Conservation (phyloP, 306 rosid genomes). For the Amphicarpaea edgeworthii region DNA sequence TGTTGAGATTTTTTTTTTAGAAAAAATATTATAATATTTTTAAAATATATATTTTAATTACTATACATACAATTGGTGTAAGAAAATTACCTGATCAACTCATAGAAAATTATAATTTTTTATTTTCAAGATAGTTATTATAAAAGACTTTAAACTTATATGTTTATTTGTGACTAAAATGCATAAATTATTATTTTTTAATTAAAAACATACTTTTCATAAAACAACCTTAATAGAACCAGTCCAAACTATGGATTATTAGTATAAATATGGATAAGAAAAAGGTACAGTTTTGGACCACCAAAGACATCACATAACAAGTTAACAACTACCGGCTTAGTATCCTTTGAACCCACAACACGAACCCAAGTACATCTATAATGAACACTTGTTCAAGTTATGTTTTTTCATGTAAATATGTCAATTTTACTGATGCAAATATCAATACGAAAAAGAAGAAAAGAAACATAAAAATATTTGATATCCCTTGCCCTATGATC, state of each 20-base stretch:
- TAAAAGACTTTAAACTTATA: background rate
- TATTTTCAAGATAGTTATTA: background rate
- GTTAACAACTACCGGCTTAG: conserved; percentile 17
- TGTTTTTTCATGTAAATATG: background rate
- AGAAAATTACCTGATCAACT: too few species aligned
- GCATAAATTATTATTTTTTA: background rate
- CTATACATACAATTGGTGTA: background rate
- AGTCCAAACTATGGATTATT: background rate
- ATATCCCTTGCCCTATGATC: conserved; percentile 4
- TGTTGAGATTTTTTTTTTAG: background rate
- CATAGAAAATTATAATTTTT: background rate
- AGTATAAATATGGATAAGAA: conserved; percentile 12
- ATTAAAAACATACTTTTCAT: background rate
- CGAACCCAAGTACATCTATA: conserved; percentile 37
- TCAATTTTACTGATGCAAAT: conserved; percentile 3
- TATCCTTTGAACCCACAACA: background rate
- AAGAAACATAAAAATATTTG: conserved; percentile 13
- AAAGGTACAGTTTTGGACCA: conserved; percentile 16
- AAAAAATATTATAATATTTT: background rate
- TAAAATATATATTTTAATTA: background rate
- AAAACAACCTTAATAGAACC: background rate
- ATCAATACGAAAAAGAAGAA: too few species aligned
- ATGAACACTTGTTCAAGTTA: conserved; percentile 9
- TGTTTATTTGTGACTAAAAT: too few species aligned
- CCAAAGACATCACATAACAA: background rate